Base-by-base conservation (phyloP, 2,329 filamentous ascomycete genomes). In the Pseudogymnoascus sp. region DNA sequence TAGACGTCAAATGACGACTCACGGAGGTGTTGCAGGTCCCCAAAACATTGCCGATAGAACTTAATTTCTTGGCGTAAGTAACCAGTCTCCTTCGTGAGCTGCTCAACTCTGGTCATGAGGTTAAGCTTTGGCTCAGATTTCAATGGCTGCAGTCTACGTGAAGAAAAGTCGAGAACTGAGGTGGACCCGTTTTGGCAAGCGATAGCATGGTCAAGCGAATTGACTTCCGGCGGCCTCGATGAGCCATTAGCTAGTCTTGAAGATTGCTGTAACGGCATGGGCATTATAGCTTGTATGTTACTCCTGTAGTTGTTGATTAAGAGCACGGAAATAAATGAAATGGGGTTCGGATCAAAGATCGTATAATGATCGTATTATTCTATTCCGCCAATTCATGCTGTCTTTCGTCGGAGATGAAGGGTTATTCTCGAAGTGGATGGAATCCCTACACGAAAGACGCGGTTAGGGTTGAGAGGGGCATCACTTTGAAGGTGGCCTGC, bases 41-140 rank as follows among this genome's bases (percentile, higher is more conserved):
- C 52, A 26, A 65, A 65, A 37, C 58, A 37, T 58, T 64, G 37
- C 56, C 60, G 30, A 35, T 65, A 65, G 45, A 65, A 65, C 37
- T 61, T 26, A 34, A 62, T 61, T 57, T 65, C 63, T 61, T 63
- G 37, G 21, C 61, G 60, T 30, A 61, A 19, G 10, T 64, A 21
- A 37, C 64, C 57, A 18, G 62, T 34, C 30, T 64, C 64, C 39
- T 56, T 60, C 5, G 60, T 65, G 18, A 65, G 61, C 61, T 65
- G 60, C 60, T 65, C 52, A 13, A 65, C 28, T 37, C 60, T 58
- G 10, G 59, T 57, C 5, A 23, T 34, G 13, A 62, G 57, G 48
- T 57, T 59, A 35, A 57, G 52, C 21, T 39, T 18, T 23, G 48
- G 59, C 15, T 38, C 57, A 13, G 59, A 41, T 38, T 65, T 65